Base-by-base conservation (phyloP, 1,284 basidiomycete genomes). In the Cryptococcus sp. region DNA sequence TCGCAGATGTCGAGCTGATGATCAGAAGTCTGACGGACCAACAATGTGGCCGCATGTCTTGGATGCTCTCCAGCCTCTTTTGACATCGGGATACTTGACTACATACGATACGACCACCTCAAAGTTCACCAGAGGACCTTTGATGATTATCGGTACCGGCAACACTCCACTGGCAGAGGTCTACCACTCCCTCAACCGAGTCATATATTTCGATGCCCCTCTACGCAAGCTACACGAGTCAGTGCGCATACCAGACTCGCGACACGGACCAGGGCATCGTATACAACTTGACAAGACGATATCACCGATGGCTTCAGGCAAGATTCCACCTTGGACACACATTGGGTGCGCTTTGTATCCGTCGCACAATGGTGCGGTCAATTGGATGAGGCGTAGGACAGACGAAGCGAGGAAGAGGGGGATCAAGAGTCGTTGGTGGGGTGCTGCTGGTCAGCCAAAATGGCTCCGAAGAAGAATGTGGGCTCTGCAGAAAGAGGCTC, bases 381-480 rank as follows among this genome's bases (percentile, higher is more conserved):
- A 50, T n/a, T 50, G 53, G 5, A 43, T 67, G 25, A 52, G 47
- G 13, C 19, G 28, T 14, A 48, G 54, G 7, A 50, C 53, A 36
- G 40, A 45, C 4, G 50, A 61, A 7, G 63, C 65, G 19, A 54
- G 55, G 14, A 44, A 44, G 18, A 62, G 53, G 50, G 70, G 69
- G 10, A 72, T 73, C 23, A 55, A 65, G 46, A 56, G 55, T 37
- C 52, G 71, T 45, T 73, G 69, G 63, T 73, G 71, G 71, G 71
- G 69, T 9, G 59, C 63, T 4, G 54, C 62, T 2, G 40, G 62
- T 10, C 56, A 62, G 48, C 66, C 67, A 0, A 48, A 36, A 7
- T 66, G 54, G 44, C 48, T 63, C 13, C 60, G 67, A 48, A 52
- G 62, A 44, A 48, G 55, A 2, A 48, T 67, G 24, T 73, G 70